Evolutionary conservation across 495 filamentous ascomycete genomes (phyloP).

Genomic region (Lichina pygmaea): DNA sequence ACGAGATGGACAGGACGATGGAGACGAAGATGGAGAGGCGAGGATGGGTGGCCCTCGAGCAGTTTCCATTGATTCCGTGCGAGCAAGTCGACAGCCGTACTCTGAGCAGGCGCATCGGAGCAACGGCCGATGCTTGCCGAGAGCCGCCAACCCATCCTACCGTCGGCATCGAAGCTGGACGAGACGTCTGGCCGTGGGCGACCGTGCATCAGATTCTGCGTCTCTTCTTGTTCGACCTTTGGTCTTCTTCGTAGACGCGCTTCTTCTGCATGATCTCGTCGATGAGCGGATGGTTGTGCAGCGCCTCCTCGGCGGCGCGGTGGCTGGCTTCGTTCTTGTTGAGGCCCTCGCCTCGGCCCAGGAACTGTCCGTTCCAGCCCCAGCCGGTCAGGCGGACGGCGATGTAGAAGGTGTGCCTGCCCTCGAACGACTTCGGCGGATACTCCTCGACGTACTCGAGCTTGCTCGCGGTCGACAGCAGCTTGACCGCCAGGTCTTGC

Average conservation of each 20-base stretch:
- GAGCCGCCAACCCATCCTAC: too few species aligned
- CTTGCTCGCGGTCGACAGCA: conserved; percentile 31
- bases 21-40: too few species aligned
- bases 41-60: too few species aligned
- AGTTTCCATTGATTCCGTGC: too few species aligned
- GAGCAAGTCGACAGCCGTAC: too few species aligned
- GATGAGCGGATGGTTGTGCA: conserved; percentile 31
- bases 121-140: too few species aligned
- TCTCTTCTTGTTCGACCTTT: neutral
- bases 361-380: conserved; percentile 32
- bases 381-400: conserved; percentile 47
- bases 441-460: conserved; percentile 35
- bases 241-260: neutral
- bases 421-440: conserved; percentile 21
- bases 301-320: conserved; percentile 36
- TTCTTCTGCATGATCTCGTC: conserved; percentile 17
- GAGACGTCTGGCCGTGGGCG: too few species aligned
- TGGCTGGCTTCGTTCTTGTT: conserved; percentile 51
- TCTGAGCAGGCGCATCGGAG: too few species aligned
- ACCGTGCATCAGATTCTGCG: too few species aligned
- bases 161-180: too few species aligned
- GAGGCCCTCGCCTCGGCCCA: conserved; percentile 40
- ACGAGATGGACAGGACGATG: too few species aligned
- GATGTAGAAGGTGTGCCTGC: conserved; percentile 35
- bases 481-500: conserved; percentile 23